Evolutionary conservation across 2,329 filamentous ascomycete species (phyloP).

Genomic region (Pseudophaeomoniella oleicola): DNA sequence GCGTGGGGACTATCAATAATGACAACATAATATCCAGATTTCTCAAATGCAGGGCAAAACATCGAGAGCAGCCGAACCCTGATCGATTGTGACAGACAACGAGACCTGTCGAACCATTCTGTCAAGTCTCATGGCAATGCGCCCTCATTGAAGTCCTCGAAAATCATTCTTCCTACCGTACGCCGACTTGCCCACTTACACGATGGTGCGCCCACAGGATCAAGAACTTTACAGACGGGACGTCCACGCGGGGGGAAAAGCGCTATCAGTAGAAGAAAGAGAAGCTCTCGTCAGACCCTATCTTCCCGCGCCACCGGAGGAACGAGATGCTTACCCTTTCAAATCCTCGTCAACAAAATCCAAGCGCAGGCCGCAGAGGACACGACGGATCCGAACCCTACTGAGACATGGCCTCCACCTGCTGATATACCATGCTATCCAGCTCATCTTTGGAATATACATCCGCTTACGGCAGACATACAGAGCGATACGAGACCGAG

Average conservation of each 20-base stretch:
- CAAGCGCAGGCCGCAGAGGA: slow-evolving; percentile 14
- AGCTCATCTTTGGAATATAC: slow-evolving; percentile 76
- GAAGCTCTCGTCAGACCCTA: slow-evolving; percentile 37
- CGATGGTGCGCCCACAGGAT: slow-evolving; percentile 6
- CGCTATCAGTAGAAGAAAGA: slow-evolving; percentile 30
- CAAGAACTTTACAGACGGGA: slow-evolving; percentile 23
- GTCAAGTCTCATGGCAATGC: too few species aligned
- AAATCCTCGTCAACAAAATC: slow-evolving; percentile 1
- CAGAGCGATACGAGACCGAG: slow-evolving; percentile 60
- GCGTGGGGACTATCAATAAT: too few species aligned
- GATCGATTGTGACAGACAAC: too few species aligned
- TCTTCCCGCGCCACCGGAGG: slow-evolving; percentile 29
- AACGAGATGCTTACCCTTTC: neutral
- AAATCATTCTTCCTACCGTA: too few species aligned
- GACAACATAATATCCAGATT: too few species aligned
- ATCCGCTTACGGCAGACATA: slow-evolving; percentile 69
- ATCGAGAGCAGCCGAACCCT: too few species aligned
- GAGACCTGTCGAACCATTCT: too few species aligned
- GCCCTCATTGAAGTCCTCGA: too few species aligned
- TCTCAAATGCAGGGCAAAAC: too few species aligned
- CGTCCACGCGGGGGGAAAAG: slow-evolving; percentile 21
- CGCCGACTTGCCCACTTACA: too few species aligned
- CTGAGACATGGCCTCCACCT: slow-evolving; percentile 27
- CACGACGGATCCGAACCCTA: slow-evolving; percentile 26
- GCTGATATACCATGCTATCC: slow-evolving; percentile 33